Conservation (phyloP, 1,284 basidiomycete genomes). For the Thecaphora thlaspeos region DNA sequence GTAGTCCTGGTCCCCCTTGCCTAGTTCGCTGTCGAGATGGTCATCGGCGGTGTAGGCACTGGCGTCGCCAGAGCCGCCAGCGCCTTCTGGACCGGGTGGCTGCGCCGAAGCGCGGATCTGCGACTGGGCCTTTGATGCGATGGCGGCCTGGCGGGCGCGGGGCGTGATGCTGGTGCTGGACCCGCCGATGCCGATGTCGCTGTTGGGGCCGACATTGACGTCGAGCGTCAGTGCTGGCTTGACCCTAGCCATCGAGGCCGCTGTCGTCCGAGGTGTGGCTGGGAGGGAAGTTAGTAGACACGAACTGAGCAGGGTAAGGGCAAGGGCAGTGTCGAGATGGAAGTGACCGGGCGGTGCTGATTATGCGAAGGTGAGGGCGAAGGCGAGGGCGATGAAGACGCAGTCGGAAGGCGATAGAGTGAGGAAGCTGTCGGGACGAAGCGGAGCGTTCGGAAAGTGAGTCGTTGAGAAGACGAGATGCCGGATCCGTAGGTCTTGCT, state of each 20-base stretch:
- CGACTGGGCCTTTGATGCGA: conserved; percentile 27
- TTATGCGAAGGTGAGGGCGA: no score
- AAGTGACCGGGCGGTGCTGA: no score
- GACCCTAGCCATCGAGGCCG: conserved; percentile 47
- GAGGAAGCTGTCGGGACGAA: no score
- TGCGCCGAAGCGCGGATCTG: conserved; percentile 37
- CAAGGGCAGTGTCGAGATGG: no score
- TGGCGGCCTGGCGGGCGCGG: conserved; percentile 24
- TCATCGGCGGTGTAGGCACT: conserved; percentile 8
- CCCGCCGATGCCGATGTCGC: conserved; percentile 23
- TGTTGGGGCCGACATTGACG: conserved; percentile 33
- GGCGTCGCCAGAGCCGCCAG: conserved; percentile 7
- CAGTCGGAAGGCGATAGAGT: no score
- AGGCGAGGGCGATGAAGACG: no score
- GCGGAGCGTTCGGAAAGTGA: no score
- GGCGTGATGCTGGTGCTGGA: conserved; percentile 33
- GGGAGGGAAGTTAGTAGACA: no score
- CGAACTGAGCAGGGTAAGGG: no score
- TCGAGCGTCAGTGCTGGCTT: conserved; percentile 46
- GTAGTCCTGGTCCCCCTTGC: conserved; percentile 17
- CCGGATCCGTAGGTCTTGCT: no score
- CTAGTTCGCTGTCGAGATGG: conserved; percentile 11
- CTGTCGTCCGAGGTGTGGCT: no score
- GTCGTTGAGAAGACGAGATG: no score
- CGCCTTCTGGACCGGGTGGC: conserved; percentile 9